phyloP scores from a whole-genome alignment of 306 rosid genomes.

The Chamaecrista fasciculata region DNA sequence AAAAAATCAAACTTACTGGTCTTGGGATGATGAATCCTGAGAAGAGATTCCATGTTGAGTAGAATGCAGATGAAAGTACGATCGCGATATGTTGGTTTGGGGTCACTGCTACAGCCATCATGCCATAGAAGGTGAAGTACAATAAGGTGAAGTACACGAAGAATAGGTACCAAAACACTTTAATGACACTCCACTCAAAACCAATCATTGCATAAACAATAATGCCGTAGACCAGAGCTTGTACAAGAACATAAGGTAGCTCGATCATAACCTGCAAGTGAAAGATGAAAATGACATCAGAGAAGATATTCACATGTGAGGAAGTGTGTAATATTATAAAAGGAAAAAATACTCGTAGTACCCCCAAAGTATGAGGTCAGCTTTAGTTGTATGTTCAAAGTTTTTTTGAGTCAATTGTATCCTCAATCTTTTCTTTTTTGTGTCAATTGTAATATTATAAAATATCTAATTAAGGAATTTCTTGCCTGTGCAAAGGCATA shows the following conservation, averaged over 20 bases:
- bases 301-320: no score
- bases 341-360: no score
- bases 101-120: conserved; percentile 77
- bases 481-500: conserved; percentile 66
- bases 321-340: no score
- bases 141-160: conserved; percentile 66
- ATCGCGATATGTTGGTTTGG: conserved; percentile 68
- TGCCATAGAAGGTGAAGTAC: conserved; percentile 77
- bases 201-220: conserved; percentile 76
- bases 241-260: conserved; percentile 60
- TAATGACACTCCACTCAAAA: conserved; percentile 51
- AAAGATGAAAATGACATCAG: no score
- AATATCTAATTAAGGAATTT: no score
- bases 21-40: conserved; percentile 66
- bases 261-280: conserved; percentile 57
- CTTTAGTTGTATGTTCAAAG: no score
- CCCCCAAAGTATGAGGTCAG: no score
- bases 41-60: conserved; percentile 70
- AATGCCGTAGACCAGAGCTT: conserved; percentile 47
- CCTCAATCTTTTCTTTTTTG: no score
- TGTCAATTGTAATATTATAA: no score
- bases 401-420: no score
- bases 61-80: conserved; percentile 55
- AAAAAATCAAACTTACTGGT: conserved; percentile 46
- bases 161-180: conserved; percentile 68